phyloP scores from a whole-genome alignment of 2,329 filamentous ascomycete genomes.

The Aspergillus sp. region DNA sequence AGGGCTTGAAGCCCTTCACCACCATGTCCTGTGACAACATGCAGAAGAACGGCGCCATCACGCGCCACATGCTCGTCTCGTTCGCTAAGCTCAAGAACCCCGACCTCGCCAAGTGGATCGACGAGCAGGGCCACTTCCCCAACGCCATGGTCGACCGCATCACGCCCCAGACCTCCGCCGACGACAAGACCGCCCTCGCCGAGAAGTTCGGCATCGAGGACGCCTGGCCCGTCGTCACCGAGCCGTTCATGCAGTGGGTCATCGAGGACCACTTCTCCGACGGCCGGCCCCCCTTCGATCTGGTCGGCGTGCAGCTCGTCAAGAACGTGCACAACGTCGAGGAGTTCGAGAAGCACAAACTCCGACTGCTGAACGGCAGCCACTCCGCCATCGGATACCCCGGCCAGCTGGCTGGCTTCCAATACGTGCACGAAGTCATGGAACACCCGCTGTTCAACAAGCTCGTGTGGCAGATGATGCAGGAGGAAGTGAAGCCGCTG shows the following conservation, averaged over 20 bases:
- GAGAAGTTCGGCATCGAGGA: constrained; percentile 51
- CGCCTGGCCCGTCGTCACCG: constrained; percentile 55
- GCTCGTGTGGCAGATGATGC: constrained; percentile 57
- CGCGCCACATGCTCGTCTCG: constrained; percentile 52
- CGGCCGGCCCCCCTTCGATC: constrained; percentile 54
- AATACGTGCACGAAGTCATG: constrained; percentile 57
- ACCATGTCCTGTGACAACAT: constrained; percentile 59
- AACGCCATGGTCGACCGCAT: constrained; percentile 59
- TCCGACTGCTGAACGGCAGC: constrained; percentile 54
- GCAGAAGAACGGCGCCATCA: constrained; percentile 58
- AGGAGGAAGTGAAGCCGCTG: constrained; percentile 54
- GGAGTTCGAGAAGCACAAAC: constrained; percentile 58
- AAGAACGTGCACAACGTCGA: constrained; percentile 53
- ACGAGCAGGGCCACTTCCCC: constrained; percentile 51
- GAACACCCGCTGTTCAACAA: constrained; percentile 48
- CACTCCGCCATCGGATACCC: constrained; percentile 56
- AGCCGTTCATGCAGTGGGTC: constrained; percentile 59
- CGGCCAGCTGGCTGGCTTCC: constrained; percentile 53
- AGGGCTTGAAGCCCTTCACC: constrained; percentile 54
- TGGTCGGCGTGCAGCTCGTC: constrained; percentile 55
- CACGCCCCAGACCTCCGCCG: constrained; percentile 50
- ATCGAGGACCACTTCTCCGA: constrained; percentile 54
- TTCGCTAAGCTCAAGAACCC: constrained; percentile 52
- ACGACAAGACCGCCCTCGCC: constrained; percentile 48
- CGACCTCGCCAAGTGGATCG: constrained; percentile 51